Base-by-base conservation (phyloP, 2,329 filamentous ascomycete species). In the Colletotrichum camelliae region DNA sequence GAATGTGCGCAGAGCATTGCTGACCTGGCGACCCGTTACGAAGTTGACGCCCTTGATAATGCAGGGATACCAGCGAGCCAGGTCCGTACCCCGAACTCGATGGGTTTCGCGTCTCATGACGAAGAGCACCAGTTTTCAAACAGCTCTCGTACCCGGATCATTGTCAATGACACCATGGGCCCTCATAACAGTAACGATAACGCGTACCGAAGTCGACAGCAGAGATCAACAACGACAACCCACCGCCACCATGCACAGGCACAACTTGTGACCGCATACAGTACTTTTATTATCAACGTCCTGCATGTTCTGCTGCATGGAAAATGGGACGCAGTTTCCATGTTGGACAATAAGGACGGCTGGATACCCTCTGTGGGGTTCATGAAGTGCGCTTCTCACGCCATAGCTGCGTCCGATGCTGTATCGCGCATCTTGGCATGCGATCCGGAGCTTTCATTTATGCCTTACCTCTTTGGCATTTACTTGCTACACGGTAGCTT, bases 401-500 rank as follows among this genome's bases (percentile, higher is more conserved):
- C 88, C 29, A 86, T 89, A 67, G 84, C 85, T 1, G 87, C 88
- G 0, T 87, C 86, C 3, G 84, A 88, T 58, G 85, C 86, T 3
- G 84, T 89, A 18, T 85, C 84, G 16, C 82, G 85, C 10, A 89
- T 90, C 67, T 81, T 90, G 8, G 81, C 83, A 3, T 82, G 85
- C n/a, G 88, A 90, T 76, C 87, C 86, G 4, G 87, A 89, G 75
- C 81, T 89, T 37, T 86, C 85, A 0, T 89, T 89, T 67, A 89
- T 89, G 86, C 87, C 88, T 2, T 89, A 89, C 77, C 81, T 89
- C 4, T 89, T 89, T 67, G 88, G 88, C 1, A 89, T 89, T 9
- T 90, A 90, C 71, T 81, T 90, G 0, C 82, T 89, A 5, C 88
- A 89, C 67, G 88, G 88, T 1, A 89, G 87, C 76, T 88, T 89